Evolutionary conservation across 192 early-diverging fungal genomes (phyloP).

Genomic region (Coemansia sp.): DNA sequence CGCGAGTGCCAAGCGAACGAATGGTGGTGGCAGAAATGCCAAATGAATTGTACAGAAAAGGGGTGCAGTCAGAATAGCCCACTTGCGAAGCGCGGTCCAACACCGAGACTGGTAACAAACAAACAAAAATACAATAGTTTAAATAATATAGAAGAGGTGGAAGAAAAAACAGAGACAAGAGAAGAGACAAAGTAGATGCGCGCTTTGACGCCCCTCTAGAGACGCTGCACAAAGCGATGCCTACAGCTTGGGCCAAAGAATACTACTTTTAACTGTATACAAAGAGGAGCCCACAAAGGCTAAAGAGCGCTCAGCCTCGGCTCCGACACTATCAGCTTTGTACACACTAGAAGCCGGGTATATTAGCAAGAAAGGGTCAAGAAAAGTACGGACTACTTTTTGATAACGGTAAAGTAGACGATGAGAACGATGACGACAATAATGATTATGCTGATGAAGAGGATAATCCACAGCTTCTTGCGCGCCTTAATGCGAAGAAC

Average conservation of each 20-base stretch:
- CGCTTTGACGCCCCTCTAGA: not conserved
- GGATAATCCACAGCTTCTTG: conserved; percentile 58
- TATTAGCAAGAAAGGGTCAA: not conserved
- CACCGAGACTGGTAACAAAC: not conserved
- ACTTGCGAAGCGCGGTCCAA: not conserved
- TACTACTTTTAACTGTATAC: not conserved
- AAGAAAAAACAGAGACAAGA: not conserved
- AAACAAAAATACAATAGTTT: not conserved
- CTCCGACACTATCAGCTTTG: not conserved
- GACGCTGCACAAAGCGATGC: conserved; percentile 4
- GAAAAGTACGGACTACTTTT: conserved; percentile 25
- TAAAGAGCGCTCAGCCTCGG: not conserved
- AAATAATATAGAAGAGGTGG: not conserved
- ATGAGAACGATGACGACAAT: conserved; percentile 59
- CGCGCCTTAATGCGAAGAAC: conserved; percentile 50
- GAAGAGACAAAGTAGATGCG: not conserved
- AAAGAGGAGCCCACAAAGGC: not conserved
- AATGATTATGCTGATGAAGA: conserved; percentile 42
- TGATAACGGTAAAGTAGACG: conserved; percentile 58
- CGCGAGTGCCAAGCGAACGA: not conserved
- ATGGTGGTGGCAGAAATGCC: not conserved
- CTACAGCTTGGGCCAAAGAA: not conserved
- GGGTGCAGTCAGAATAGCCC: not conserved
- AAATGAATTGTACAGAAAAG: conserved; percentile 10
- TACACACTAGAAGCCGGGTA: not conserved